Evolutionary conservation across 2,329 filamentous ascomycete species (phyloP).

Genomic region (Trichophaea hybrida): DNA sequence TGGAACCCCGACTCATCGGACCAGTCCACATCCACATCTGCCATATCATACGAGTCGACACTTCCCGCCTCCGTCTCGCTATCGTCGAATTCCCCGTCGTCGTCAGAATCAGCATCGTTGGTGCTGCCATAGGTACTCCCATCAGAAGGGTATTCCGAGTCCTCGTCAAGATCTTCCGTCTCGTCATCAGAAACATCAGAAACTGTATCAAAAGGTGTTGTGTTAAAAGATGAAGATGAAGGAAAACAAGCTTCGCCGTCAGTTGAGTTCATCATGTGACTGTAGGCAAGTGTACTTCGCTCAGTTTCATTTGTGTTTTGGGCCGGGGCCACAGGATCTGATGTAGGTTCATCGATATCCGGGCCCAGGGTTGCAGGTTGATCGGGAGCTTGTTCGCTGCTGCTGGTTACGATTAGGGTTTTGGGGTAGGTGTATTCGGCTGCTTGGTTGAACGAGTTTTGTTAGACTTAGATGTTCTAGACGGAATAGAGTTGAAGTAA

Average conservation of each 20-base stretch:
- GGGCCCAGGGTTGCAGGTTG: no score
- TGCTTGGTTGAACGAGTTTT: no score
- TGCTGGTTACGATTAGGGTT: no score
- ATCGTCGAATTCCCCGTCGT: not conserved
- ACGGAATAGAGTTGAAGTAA: no score
- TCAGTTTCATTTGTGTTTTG: no score
- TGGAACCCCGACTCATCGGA: not conserved
- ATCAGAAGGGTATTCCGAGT: not conserved
- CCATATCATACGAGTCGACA: not conserved
- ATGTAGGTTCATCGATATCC: no score
- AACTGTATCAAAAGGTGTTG: not conserved
- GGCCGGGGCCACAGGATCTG: no score
- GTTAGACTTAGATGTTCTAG: no score
- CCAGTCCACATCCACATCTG: not conserved
- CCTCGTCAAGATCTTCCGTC: not conserved
- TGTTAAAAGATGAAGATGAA: not conserved
- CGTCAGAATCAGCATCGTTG: no score
- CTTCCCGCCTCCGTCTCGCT: not conserved
- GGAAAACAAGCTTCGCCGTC: not conserved
- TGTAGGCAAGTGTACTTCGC: no score
- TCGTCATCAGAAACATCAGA: not conserved
- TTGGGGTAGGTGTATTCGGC: no score
- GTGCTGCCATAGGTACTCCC: not conserved
- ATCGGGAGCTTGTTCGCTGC: no score
- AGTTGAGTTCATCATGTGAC: not conserved